Base-by-base conservation (phyloP, 805 yeast species). In the Cyberlindnera euphorbiiphila region DNA sequence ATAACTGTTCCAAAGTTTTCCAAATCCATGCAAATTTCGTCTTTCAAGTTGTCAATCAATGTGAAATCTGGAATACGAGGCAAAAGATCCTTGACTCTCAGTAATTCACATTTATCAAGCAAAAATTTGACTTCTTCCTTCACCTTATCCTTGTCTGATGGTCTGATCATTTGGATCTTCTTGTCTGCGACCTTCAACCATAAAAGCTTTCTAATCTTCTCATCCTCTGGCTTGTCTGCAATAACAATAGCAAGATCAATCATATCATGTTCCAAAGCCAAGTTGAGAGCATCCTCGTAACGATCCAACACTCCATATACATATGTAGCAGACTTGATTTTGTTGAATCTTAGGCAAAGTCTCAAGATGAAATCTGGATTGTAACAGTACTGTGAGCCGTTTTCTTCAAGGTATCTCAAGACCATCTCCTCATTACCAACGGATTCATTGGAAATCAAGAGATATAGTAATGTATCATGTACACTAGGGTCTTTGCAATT, bases 61-160 rank as follows among this genome's bases (percentile, higher is more conserved):
- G 85, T 74, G 40, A 85, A 77, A 49, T 87, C 89, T 0, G 97
- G 96, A 46, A 93, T 81, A 22, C 86, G 64, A 2, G 94, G 94
- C 34, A 93, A 61, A 27, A 93, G 54, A 51, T 93, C 98, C 45
- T 85, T 88, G 29, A 93, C 78, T 4, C 80, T 72, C 15, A 85
- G 56, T 11, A 73, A 51, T 12, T 69, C 74, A 46, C 76, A 67
- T 16, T 71, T 72, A 13, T 63, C 67, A 39, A 59, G 56, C 36
- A 63, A 60, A 42, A 50, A 73, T 42, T 45, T 62, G 25, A 61
- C 59, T 42, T 58, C 57, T 6, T 34, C 27, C 19, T 50, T 46
- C 11, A 61, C 46, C 29, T 49, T 45, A 32, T 59, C 50, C 54
- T 65, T 48, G 2, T 54, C 54, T 4, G 53, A 43, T 7, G 55